Evolutionary conservation across 73 alveolate genomes (phyloP).

Genomic region (Paramecium caudatum): DNA sequence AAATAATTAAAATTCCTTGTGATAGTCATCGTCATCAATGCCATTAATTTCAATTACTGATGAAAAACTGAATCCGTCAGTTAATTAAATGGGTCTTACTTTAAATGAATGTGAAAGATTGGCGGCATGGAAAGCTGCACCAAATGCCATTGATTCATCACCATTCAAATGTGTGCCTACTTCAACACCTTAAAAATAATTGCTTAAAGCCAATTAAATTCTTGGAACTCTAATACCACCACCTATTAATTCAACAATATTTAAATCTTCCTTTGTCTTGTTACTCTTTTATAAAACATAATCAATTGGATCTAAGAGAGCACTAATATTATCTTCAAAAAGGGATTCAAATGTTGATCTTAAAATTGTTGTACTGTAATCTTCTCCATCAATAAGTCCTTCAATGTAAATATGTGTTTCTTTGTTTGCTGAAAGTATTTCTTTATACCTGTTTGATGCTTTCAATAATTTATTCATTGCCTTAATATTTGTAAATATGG

Average conservation of each 20-base stretch:
- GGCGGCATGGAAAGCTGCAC: slow-evolving; percentile 97
- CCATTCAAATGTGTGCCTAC: slow-evolving; percentile 98
- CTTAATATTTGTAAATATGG: slow-evolving; percentile 75
- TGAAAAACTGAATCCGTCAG: slow-evolving; percentile 70
- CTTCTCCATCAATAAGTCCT: slow-evolving; percentile 89
- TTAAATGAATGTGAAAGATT: slow-evolving; percentile 82
- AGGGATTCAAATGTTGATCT: slow-evolving; percentile 90
- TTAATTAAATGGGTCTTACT: slow-evolving; percentile 72
- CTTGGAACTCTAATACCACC: slow-evolving; percentile 98
- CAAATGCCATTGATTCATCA: slow-evolving; percentile 98
- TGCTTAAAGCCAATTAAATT: slow-evolving; percentile 86
- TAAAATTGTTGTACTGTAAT: slow-evolving; percentile 81
- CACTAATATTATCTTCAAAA: slow-evolving; percentile 72
- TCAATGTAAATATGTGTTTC: slow-evolving; percentile 84
- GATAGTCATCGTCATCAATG: slow-evolving; percentile 58
- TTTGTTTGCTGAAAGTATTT: slow-evolving; percentile 96
- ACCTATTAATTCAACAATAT: slow-evolving; percentile 95
- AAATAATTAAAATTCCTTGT: slow-evolving; percentile 63
- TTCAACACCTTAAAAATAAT: slow-evolving; percentile 82
- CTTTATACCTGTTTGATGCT: slow-evolving; percentile 86
- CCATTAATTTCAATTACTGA: slow-evolving; percentile 62
- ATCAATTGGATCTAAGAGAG: slow-evolving; percentile 87
- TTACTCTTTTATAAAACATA: slow-evolving; percentile 84
- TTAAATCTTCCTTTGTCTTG: slow-evolving; percentile 83
- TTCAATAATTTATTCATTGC: slow-evolving; percentile 80